A percentile compares a stretch with the other conserved stretches of the same genome.
Evolutionary conservation across 2,329 filamentous ascomycete genomes (phyloP).

Genomic region (Penicillium sp.): DNA sequence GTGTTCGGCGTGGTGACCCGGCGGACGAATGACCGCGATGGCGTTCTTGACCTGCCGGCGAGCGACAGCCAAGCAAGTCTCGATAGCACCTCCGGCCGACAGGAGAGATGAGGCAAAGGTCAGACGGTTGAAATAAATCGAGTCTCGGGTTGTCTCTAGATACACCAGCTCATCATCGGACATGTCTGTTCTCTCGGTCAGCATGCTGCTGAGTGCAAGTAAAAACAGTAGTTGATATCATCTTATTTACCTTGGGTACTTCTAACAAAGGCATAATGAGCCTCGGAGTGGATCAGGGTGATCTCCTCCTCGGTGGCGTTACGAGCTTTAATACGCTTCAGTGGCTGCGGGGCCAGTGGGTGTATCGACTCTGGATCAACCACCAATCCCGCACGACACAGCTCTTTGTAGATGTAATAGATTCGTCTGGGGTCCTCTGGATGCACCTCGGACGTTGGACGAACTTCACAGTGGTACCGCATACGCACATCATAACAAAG

Average conservation of each 20-base stretch:
- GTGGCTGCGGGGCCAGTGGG: conserved; percentile 58
- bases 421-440: conserved; percentile 94
- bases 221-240: background rate
- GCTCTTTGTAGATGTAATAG: conserved; percentile 87
- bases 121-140: conserved; percentile 81
- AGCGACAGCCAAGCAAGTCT: conserved; percentile 92
- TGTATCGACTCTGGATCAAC: conserved; percentile 62
- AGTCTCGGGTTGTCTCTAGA: conserved; percentile 73
- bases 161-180: conserved; percentile 68
- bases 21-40: conserved; percentile 92
- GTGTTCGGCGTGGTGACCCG: conserved; percentile 92
- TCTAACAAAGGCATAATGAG: conserved; percentile 80
- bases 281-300: conserved; percentile 74
- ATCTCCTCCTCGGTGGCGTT: conserved; percentile 81
- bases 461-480: conserved; percentile 90
- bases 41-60: conserved; percentile 86
- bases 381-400: conserved; percentile 81
- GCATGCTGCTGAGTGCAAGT: conserved; percentile 2
- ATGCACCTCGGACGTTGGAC: conserved; percentile 73
- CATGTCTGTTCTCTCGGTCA: conserved; percentile 49
- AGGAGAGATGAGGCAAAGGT: conserved; percentile 82
- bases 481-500: conserved; percentile 93
- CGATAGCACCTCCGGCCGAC: conserved; percentile 90
- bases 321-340: conserved; percentile 75
- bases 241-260: conserved; percentile 52